Evolutionary conservation across 2,329 filamentous ascomycete species (phyloP).

Genomic region (Monosporascus cannonballus): DNA sequence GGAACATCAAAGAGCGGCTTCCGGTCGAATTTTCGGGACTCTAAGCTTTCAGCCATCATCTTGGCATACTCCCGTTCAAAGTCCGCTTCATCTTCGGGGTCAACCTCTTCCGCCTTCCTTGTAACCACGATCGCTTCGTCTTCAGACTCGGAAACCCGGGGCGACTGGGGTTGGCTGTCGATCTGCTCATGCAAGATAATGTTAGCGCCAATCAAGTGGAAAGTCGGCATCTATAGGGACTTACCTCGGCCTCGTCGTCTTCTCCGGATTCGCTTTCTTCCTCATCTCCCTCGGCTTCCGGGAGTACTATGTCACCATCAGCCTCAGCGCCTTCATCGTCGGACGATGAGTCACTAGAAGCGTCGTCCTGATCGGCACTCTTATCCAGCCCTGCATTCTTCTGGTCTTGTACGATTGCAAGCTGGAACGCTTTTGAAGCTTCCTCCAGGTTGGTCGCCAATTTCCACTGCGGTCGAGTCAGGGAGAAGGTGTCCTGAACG

Average conservation of each 20-base stretch:
- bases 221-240: constrained; percentile 10
- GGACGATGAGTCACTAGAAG: constrained; percentile 62
- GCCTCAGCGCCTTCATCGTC: constrained; percentile 62
- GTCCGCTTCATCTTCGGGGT: constrained; percentile 91
- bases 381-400: constrained; percentile 71
- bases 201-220: constrained; percentile 6
- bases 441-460: constrained; percentile 75
- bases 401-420: constrained; percentile 86
- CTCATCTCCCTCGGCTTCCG: constrained; percentile 54
- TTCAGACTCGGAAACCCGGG: constrained; percentile 59
- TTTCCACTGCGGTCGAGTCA: constrained; percentile 90
- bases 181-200: constrained; percentile 29
- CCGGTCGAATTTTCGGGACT: constrained; percentile 92
- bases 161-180: constrained; percentile 41
- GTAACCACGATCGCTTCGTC: constrained; percentile 92
- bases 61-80: constrained; percentile 98
- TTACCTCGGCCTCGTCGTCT: constrained; percentile 53
- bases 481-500: constrained; percentile 82
- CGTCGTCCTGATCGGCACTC: constrained; percentile 64
- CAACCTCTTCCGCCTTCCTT: constrained; percentile 79
- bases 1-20: constrained; percentile 96
- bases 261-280: constrained; percentile 51
- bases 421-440: constrained; percentile 74
- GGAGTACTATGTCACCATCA: constrained; percentile 57
- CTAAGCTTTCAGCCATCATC: constrained; percentile 95